Evolutionary conservation across 1,139 yeast species (phyloP), one percentile per base, ranked within the genome.

Genomic region (Groenewaldozyma auringiensis): DNA sequence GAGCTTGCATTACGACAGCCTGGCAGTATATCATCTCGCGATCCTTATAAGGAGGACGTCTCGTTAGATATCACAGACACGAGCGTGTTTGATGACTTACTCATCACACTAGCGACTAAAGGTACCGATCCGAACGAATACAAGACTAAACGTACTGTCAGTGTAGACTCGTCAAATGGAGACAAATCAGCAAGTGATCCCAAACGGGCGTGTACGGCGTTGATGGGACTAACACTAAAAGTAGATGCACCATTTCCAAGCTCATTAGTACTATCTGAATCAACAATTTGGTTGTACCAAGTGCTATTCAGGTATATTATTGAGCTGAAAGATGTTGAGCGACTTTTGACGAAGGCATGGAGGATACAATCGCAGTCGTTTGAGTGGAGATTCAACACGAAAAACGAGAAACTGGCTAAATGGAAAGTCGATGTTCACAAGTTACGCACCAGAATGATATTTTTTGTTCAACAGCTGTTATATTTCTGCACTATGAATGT

Each of bases 221-320:
- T 77, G 4, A 76, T 81, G 55, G 77, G 77, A 38, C 62, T 88
- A 13, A 83, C 81, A 53, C 68, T 88, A 37, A 84, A 85, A 45
- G 62, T 86, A 32, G 69, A 74, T 22, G 69, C 89, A 18, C 96
- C 96, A 4, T 94, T 87, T 59, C 99, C 99, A 0, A 65, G 88
- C 41, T 87, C 88, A 53, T 69, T 89, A 35, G 71, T 92, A 1
- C 66, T 88, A 2, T 79, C 84, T 21, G 76, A 81, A 49, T 82
- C 86, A 38, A 78, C 83, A 27, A 71, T 87, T 31, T 74, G 81
- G 42, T 88, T 94, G 50, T 88, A 83, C 58, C 96, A 89, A 61
- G 69, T 87, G 29, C 67, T 88, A 47, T 87, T 85, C 57, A 78
- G 96, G 53, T 81, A 85, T 53, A 69, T 85, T 39, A 65, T 82